Conservation (phyloP, 495 filamentous ascomycete genomes). For the Neurospora discreta region DNA sequence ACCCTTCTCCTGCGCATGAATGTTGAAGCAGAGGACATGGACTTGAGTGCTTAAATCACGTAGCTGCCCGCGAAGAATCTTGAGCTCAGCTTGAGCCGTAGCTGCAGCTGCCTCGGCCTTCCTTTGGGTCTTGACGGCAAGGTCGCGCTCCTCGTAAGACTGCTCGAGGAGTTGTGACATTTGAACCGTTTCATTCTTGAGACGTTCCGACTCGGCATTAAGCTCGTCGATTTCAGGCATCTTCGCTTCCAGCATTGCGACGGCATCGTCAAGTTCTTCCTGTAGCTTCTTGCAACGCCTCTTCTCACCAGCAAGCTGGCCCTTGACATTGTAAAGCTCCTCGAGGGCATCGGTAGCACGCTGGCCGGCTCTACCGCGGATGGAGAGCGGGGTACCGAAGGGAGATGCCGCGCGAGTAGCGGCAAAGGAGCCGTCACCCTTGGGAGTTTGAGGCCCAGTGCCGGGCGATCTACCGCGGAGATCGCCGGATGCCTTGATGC, state of each 20-base stretch:
- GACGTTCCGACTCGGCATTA: constrained; percentile 53
- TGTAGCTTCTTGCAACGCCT: constrained; percentile 58
- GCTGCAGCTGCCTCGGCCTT: constrained; percentile 65
- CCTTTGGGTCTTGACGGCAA: constrained; percentile 47
- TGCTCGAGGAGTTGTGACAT: constrained; percentile 61
- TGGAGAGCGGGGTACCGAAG: constrained; percentile 42
- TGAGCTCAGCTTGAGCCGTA: constrained; percentile 58
- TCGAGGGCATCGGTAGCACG: constrained; percentile 41
- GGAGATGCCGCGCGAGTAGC: constrained; percentile 34
- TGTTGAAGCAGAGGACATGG: constrained; percentile 75
- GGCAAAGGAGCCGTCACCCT: constrained; percentile 37
- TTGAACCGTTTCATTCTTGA: constrained; percentile 63
- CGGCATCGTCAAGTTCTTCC: constrained; percentile 68
- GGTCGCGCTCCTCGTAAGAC: constrained; percentile 47
- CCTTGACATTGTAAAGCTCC: constrained; percentile 43
- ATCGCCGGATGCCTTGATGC: constrained; percentile 39
- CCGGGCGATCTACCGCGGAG: constrained; percentile 17
- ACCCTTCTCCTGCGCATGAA: constrained; percentile 68
- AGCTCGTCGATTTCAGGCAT: constrained; percentile 56
- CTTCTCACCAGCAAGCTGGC: constrained; percentile 49
- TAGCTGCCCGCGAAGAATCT: constrained; percentile 76
- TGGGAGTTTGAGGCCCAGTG: constrained; percentile 48
- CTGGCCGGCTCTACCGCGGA: constrained; percentile 32
- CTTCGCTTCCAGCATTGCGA: constrained; percentile 57
- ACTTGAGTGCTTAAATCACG: constrained; percentile 83